A percentile compares a stretch with the other conserved stretches of the same genome.
phyloP scores from a whole-genome alignment of 192 early-diverging fungal species.

The Pilaira anomala region DNA sequence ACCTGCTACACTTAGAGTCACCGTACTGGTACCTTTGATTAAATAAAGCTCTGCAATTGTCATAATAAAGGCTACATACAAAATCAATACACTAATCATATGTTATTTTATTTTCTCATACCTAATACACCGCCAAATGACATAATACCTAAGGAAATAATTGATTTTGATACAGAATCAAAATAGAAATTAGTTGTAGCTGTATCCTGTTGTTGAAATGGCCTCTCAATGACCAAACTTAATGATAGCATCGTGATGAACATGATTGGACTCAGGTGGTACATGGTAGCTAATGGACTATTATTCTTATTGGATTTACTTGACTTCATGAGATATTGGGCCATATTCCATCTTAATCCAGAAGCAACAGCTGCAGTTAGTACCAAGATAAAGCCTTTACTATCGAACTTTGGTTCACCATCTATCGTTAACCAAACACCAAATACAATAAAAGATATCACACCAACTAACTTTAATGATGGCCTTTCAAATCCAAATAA shows the following conservation, averaged over 20 bases:
- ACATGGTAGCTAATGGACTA: conserved; percentile 75
- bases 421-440: conserved; percentile 77
- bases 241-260: conserved; percentile 58
- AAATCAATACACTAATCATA: not conserved
- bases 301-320: conserved; percentile 60
- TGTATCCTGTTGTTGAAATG: conserved; percentile 44
- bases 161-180: conserved; percentile 31
- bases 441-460: conserved; percentile 68
- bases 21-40: conserved; percentile 67
- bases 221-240: conserved; percentile 57
- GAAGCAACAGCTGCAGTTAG: conserved; percentile 69
- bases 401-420: conserved; percentile 62
- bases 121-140: conserved; percentile 60
- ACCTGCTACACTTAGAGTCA: conserved; percentile 74
- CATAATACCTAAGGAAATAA: conserved; percentile 49
- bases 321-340: conserved; percentile 73
- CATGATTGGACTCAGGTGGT: conserved; percentile 79
- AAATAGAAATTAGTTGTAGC: conserved; percentile 52
- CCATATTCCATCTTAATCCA: conserved; percentile 79
- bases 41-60: conserved; percentile 71
- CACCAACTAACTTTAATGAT: conserved; percentile 59
- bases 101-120: not conserved
- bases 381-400: conserved; percentile 52
- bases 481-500: conserved; percentile 20
- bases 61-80: conserved; percentile 63